These are phyloP conservation scores for Blastomyces silverae DNA, from an alignment of 2,329 filamentous ascomycete genomes.

Conservation along the genomic window DNA sequence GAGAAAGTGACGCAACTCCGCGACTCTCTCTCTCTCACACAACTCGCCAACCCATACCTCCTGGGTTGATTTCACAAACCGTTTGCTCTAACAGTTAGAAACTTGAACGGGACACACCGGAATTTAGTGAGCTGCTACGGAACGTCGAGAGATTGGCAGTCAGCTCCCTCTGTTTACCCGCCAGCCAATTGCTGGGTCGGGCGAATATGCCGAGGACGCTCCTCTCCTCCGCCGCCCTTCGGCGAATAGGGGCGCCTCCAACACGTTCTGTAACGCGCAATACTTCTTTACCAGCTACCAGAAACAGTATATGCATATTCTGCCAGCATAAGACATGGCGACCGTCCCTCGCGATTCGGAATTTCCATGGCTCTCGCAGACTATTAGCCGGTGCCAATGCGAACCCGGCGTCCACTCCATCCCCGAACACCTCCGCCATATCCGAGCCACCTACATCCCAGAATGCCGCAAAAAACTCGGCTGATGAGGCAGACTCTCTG, in stretches of 20 bases:
- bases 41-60: background rate
- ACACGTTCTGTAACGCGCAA: background rate
- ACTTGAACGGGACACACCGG: background rate
- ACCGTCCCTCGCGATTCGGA: background rate
- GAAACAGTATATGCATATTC: constrained; percentile 12
- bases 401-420: background rate
- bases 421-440: constrained; percentile 14
- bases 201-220: constrained; percentile 1
- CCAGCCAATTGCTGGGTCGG: background rate
- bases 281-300: background rate
- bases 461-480: constrained; percentile 1
- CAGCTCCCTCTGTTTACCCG: background rate
- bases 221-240: constrained; percentile 3
- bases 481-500: constrained; percentile 9
- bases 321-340: constrained; percentile 8
- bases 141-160: background rate
- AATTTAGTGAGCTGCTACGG: background rate
- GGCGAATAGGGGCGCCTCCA: background rate
- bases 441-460: constrained; percentile 2
- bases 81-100: background rate
- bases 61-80: background rate
- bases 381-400: constrained; percentile 10
- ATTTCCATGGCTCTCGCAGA: constrained; percentile 3
- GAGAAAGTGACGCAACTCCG: constrained; percentile 4
- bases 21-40: background rate